A percentile compares a stretch with the other conserved stretches of the same genome.
Conservation (phyloP, 441 rosid species). For the Populus hybrid region DNA sequence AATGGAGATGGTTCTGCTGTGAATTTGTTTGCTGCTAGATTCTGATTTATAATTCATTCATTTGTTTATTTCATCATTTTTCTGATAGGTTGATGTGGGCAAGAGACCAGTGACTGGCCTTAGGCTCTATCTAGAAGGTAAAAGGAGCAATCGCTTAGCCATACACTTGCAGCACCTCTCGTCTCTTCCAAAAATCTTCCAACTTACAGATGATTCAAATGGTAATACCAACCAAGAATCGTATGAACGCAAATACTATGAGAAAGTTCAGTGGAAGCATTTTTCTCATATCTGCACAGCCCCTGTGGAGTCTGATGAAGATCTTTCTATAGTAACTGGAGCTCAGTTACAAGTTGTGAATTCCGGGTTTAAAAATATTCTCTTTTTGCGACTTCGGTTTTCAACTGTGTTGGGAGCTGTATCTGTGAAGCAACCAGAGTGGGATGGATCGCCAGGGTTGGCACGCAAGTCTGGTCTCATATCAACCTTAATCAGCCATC, state of each 20-base stretch:
- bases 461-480: constrained; percentile 33
- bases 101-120: too few relatives aligned
- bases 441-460: constrained; percentile 52
- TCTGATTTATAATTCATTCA: too few relatives aligned
- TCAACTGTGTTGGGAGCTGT: constrained; percentile 62
- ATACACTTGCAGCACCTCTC: too few relatives aligned
- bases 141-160: too few relatives aligned
- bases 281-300: constrained; percentile 92
- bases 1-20: too few relatives aligned
- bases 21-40: too few relatives aligned
- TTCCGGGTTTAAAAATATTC: constrained; percentile 77
- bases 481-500: constrained; percentile 30
- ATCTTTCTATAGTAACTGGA: constrained; percentile 80
- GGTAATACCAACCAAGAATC: constrained; percentile 47
- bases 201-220: constrained; percentile 68
- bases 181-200: constrained; percentile 42
- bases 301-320: constrained; percentile 77
- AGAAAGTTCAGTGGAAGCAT: constrained; percentile 93
- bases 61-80: too few relatives aligned
- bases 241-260: constrained; percentile 64
- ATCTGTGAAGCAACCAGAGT: constrained; percentile 56
- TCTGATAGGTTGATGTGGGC: too few relatives aligned
- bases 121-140: too few relatives aligned
- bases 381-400: constrained; percentile 77
- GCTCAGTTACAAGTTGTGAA: constrained; percentile 82